Evolutionary conservation across 192 early-diverging fungal species (phyloP).

Genomic region (Coemansia sp.): DNA sequence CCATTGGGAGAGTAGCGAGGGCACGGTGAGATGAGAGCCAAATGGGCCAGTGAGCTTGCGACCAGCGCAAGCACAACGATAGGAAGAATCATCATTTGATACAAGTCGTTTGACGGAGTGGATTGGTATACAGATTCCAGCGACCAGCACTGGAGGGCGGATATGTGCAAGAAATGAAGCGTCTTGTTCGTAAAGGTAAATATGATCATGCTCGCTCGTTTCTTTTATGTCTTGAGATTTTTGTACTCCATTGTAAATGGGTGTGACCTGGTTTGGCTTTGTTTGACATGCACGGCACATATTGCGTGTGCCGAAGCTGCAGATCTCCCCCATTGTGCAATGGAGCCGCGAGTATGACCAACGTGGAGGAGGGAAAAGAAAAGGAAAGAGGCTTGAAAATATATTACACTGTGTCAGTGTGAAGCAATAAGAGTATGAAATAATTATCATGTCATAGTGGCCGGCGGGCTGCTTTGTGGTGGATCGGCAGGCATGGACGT

Average conservation of each 20-base stretch:
- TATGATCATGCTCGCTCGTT: no score
- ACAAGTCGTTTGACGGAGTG: no score
- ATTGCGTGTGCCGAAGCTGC: not conserved
- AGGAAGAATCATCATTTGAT: no score
- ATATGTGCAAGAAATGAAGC: no score
- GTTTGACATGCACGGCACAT: not conserved
- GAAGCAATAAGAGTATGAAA: not conserved
- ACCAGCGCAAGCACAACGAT: no score
- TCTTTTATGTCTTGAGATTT: not conserved
- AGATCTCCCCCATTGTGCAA: not conserved
- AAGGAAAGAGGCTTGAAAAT: not conserved
- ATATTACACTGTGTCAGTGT: not conserved
- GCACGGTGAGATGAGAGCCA: no score
- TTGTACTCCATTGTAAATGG: not conserved
- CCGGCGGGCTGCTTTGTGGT: not conserved
- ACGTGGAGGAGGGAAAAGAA: no score
- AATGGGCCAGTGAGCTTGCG: no score
- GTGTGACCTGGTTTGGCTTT: not conserved
- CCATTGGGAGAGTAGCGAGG: constrained; percentile 19
- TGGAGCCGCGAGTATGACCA: not conserved
- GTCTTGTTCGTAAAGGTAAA: no score
- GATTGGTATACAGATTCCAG: no score
- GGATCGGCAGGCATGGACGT: not conserved
- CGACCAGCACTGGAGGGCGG: no score
- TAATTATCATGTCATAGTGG: not conserved